These are phyloP conservation scores for Claviceps sorghi DNA, from an alignment of 2,329 filamentous ascomycete genomes.

Conservation along the genomic window DNA sequence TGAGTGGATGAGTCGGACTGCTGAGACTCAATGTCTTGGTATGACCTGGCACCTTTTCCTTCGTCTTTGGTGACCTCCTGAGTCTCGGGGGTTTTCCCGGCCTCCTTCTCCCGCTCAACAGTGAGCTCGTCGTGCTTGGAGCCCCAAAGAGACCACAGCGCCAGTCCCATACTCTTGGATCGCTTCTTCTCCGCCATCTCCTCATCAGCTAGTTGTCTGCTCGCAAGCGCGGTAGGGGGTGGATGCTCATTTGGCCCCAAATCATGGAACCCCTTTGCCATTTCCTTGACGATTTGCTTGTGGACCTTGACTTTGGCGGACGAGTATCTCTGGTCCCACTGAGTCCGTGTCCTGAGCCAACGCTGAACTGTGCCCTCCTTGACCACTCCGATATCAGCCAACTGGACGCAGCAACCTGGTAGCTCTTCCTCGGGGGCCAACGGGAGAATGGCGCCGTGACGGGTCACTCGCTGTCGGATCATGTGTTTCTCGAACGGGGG, in stretches of 20 bases:
- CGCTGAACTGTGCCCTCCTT: conserved; percentile 67
- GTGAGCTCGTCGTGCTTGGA: conserved; percentile 75
- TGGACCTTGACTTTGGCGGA: conserved; percentile 57
- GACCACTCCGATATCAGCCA: conserved; percentile 57
- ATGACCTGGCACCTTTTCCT: conserved; percentile 28
- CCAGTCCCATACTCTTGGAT: conserved; percentile 58
- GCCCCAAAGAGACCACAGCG: conserved; percentile 77
- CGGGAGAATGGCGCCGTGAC: conserved; percentile 58
- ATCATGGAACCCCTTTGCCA: conserved; percentile 54
- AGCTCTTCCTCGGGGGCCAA: conserved; percentile 52
- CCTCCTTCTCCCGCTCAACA: conserved; percentile 43
- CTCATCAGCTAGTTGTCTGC: conserved; percentile 40
- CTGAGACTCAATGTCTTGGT: conserved; percentile 26
- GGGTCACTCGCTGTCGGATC: conserved; percentile 77
- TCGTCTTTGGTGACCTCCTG: conserved; percentile 23
- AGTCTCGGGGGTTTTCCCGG: conserved; percentile 22
- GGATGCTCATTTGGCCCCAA: conserved; percentile 61
- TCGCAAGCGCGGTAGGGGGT: conserved; percentile 70
- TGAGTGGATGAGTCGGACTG: conserved; percentile 13
- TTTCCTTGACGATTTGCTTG: conserved; percentile 57
- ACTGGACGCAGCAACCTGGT: conserved; percentile 46
- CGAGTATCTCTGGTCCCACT: conserved; percentile 61
- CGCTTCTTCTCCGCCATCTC: conserved; percentile 33
- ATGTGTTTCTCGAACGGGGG: conserved; percentile 72
- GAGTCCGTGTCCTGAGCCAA: conserved; percentile 62